Evolutionary conservation across 179 eudicot genomes (phyloP).

Genomic region (Camellia oleifera): DNA sequence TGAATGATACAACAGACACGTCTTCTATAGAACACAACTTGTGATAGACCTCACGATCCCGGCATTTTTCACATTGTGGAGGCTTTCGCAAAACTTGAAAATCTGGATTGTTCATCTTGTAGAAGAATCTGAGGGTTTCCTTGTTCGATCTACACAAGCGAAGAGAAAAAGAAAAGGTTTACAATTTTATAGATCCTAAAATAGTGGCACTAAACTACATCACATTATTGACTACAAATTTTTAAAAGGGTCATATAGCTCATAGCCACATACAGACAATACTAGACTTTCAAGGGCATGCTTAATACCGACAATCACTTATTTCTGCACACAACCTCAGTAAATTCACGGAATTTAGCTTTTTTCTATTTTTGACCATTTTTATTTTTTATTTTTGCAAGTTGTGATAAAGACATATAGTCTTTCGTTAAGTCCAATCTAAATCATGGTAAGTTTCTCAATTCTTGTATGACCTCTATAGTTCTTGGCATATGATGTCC

Average conservation of each 20-base stretch:
- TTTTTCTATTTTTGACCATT: neutral
- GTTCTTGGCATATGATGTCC: neutral
- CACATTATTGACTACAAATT: neutral
- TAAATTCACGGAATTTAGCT: neutral
- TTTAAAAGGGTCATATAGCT: neutral
- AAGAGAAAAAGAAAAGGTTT: neutral
- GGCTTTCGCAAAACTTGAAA: slow-evolving; percentile 81
- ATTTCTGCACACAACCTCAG: too few relatives aligned
- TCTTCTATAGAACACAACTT: neutral
- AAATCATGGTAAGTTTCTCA: neutral
- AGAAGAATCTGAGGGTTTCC: slow-evolving; percentile 79
- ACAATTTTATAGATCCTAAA: too few relatives aligned
- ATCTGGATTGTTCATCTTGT: slow-evolving; percentile 50
- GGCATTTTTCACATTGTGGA: slow-evolving; percentile 47
- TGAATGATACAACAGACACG: neutral
- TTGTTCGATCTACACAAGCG: slow-evolving; percentile 58
- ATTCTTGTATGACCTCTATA: too few relatives aligned
- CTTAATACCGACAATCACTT: neutral
- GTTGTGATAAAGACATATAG: neutral
- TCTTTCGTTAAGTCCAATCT: neutral
- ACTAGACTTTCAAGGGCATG: neutral
- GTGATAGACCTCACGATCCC: neutral
- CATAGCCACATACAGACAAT: neutral
- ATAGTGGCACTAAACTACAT: neutral
- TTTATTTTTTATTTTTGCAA: neutral